Conservation (phyloP, 2,329 filamentous ascomycete genomes). For the Sporothrix curviconia region DNA sequence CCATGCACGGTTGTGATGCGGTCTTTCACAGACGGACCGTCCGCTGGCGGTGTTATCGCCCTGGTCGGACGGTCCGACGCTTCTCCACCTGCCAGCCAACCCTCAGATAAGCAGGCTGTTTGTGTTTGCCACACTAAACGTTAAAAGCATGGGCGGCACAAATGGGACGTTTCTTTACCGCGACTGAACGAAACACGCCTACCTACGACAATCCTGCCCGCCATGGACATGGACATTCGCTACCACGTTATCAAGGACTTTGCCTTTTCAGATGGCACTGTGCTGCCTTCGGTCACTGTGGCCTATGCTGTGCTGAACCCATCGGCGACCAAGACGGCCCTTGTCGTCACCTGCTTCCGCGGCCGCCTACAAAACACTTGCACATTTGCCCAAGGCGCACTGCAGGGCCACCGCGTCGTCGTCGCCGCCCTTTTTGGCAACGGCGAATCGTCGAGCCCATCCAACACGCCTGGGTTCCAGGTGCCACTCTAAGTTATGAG, state of each 20-base stretch:
- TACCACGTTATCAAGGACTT: conserved; percentile 7
- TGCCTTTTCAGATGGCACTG: conserved; percentile 11
- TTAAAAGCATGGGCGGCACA: too few species aligned
- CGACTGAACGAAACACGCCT: background rate
- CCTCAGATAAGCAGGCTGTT: too few species aligned
- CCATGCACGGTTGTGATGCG: too few species aligned
- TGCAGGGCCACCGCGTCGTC: conserved; percentile 40
- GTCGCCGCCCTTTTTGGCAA: conserved; percentile 47
- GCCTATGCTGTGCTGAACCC: conserved; percentile 15
- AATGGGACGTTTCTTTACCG: too few species aligned
- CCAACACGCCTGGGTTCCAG: conserved; percentile 39
- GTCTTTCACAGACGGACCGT: too few species aligned
- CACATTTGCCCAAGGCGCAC: conserved; percentile 11
- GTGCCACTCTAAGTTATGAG: conserved; percentile 32
- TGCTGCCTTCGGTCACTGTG: conserved; percentile 12
- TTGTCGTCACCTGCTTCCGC: conserved; percentile 16
- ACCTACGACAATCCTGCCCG: background rate
- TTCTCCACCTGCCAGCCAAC: too few species aligned
- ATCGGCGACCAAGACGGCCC: conserved; percentile 6
- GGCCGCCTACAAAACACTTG: conserved; percentile 13
- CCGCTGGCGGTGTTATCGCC: too few species aligned
- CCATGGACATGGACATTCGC: background rate
- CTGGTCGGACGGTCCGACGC: too few species aligned
- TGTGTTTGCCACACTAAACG: too few species aligned
- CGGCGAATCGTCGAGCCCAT: conserved; percentile 47